Conservation (phyloP, 1,284 basidiomycete species). For the Rugosomyces carneus region DNA sequence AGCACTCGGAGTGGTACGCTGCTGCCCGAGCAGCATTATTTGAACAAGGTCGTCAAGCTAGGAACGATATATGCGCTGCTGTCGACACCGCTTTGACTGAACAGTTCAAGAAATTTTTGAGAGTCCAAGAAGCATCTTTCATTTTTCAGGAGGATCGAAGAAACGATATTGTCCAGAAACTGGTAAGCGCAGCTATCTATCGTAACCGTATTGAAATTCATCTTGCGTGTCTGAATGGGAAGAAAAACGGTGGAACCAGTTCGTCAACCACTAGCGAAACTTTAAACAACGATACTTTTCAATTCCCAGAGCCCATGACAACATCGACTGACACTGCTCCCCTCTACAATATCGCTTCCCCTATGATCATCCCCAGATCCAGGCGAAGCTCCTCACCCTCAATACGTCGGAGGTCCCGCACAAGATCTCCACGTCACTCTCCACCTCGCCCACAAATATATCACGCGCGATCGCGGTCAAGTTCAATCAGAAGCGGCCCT, state of each 20-base stretch:
- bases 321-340: too few species aligned
- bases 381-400: not conserved
- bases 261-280: not conserved
- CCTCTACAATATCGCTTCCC: too few species aligned
- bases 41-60: conserved; percentile 8
- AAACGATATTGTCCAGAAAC: conserved; percentile 3
- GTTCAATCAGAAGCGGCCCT: too few species aligned
- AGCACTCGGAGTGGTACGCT: conserved; percentile 5
- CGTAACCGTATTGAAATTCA: not conserved
- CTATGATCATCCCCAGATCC: too few species aligned
- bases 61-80: conserved; percentile 7
- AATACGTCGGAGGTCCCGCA: not conserved
- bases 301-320: not conserved
- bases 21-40: conserved; percentile 1
- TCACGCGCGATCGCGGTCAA: not conserved
- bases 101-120: conserved; percentile 4
- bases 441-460: not conserved
- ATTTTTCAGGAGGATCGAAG: conserved; percentile 3
- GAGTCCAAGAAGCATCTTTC: conserved; percentile 9
- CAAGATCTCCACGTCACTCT: not conserved
- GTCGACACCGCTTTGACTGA: conserved; percentile 3
- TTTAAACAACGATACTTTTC: not conserved
- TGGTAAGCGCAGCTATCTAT: conserved; percentile 1
- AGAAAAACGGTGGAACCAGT: not conserved
- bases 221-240: not conserved